Percentiles rank a stretch among this genome's conserved stretches.
Evolutionary conservation across 176 grass and related monocot genomes (phyloP).

Genomic region (Typha latifolia): DNA sequence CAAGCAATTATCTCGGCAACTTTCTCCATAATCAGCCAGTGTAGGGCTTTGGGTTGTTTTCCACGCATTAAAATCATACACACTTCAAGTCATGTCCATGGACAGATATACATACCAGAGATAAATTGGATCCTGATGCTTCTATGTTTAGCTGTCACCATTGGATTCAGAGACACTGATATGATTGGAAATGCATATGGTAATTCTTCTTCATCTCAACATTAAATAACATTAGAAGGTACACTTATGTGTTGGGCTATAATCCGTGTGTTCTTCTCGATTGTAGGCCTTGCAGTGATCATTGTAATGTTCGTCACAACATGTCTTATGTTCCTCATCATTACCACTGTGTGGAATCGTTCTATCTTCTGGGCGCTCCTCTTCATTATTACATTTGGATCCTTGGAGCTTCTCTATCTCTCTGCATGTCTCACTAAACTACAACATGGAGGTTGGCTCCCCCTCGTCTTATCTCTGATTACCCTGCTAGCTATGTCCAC

Average conservation of each 20-base stretch:
- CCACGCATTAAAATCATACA: slow-evolving; percentile 75
- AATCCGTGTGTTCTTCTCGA: not conserved
- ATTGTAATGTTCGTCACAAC: slow-evolving; percentile 77
- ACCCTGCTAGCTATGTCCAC: slow-evolving; percentile 51
- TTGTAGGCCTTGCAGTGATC: slow-evolving; percentile 65
- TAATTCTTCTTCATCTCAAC: slow-evolving; percentile 9
- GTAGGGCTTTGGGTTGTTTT: slow-evolving; percentile 75
- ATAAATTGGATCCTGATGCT: slow-evolving; percentile 78
- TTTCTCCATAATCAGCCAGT: slow-evolving; percentile 86
- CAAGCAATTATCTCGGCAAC: slow-evolving; percentile 89
- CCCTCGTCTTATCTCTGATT: slow-evolving; percentile 47
- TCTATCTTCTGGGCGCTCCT: slow-evolving; percentile 28
- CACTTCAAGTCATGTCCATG: slow-evolving; percentile 66
- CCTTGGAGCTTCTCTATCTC: slow-evolving; percentile 61
- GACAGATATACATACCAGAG: slow-evolving; percentile 92
- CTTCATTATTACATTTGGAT: slow-evolving; percentile 61
- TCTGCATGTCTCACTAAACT: slow-evolving; percentile 62
- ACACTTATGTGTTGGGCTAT: not conserved
- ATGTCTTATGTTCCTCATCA: slow-evolving; percentile 83
- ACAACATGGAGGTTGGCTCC: slow-evolving; percentile 70
- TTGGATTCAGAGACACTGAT: slow-evolving; percentile 62
- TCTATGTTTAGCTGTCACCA: slow-evolving; percentile 51
- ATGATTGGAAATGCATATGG: slow-evolving; percentile 91
- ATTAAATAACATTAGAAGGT: not conserved
- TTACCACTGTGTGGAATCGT: slow-evolving; percentile 63